A percentile compares a stretch with the other conserved stretches of the same genome.
Evolutionary conservation across 805 yeast genomes (phyloP).

Genomic region (Spathaspora arborariae): DNA sequence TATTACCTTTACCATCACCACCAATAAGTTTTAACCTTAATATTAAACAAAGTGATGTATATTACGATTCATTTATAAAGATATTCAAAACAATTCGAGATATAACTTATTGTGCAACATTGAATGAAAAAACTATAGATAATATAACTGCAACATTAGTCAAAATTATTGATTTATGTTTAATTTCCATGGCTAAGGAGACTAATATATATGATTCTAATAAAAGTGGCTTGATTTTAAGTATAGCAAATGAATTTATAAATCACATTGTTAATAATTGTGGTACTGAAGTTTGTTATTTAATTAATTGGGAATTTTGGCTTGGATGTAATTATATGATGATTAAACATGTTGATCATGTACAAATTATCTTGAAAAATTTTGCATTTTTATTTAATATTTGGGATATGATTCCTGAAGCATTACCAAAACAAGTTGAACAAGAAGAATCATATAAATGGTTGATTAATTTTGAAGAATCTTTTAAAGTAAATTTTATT

Average conservation of each 20-base stretch:
- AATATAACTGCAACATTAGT: slow-evolving; percentile 14
- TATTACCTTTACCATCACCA: slow-evolving; percentile 4
- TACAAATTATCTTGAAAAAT: slow-evolving; percentile 58
- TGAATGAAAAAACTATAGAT: slow-evolving; percentile 5
- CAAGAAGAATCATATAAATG: slow-evolving; percentile 22
- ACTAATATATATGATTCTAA: slow-evolving; percentile 35
- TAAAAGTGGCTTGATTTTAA: slow-evolving; percentile 37
- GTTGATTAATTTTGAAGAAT: slow-evolving; percentile 35
- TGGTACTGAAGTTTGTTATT: slow-evolving; percentile 5
- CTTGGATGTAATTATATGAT: slow-evolving; percentile 52
- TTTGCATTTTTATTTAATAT: slow-evolving; percentile 65
- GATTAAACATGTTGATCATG: slow-evolving; percentile 56
- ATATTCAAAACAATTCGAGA: slow-evolving; percentile 37
- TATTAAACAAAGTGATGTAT: slow-evolving; percentile 27
- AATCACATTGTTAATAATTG: slow-evolving; percentile 26
- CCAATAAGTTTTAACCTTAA: slow-evolving; percentile 5
- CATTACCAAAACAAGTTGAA: slow-evolving; percentile 13
- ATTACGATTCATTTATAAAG: slow-evolving; percentile 37
- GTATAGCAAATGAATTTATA: slow-evolving; percentile 37
- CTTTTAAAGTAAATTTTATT: slow-evolving; percentile 47
- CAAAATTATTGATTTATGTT: slow-evolving; percentile 27
- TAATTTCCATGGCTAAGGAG: slow-evolving; percentile 31
- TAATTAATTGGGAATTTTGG: slow-evolving; percentile 78
- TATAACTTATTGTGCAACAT: slow-evolving; percentile 20
- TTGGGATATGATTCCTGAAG: slow-evolving; percentile 65